Conservation (phyloP, 306 rosid species). For the Cucurbita moschata region DNA sequence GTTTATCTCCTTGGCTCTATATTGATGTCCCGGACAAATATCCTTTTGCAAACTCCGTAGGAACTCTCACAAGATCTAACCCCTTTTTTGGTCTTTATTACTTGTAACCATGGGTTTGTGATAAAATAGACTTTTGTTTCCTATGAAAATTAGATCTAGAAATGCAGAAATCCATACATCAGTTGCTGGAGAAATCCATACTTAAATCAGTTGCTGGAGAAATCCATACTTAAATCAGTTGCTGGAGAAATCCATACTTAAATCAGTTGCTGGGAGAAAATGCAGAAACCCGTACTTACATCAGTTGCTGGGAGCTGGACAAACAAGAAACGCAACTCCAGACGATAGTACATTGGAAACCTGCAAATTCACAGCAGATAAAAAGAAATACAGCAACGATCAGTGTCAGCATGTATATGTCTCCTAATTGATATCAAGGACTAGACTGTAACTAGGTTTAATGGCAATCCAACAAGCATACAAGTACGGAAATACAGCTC, state of each 20-base stretch:
- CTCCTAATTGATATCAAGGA: not conserved
- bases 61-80: not conserved
- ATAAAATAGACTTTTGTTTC: not conserved
- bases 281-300: slow-evolving; percentile 34
- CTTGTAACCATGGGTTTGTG: not conserved
- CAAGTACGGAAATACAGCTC: not conserved
- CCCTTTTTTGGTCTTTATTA: not conserved
- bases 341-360: slow-evolving; percentile 81
- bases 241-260: slow-evolving; percentile 43
- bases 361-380: slow-evolving; percentile 19
- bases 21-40: not conserved
- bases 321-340: slow-evolving; percentile 90
- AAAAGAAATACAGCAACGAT: not conserved
- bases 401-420: not conserved
- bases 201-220: slow-evolving; percentile 47
- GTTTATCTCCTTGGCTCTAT: too few species aligned
- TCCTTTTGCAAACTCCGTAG: not conserved
- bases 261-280: slow-evolving; percentile 16
- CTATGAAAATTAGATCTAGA: not conserved
- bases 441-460: not conserved
- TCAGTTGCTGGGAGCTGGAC: slow-evolving; percentile 76
- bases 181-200: slow-evolving; percentile 29
- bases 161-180: slow-evolving; percentile 34
- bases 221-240: slow-evolving; percentile 37
- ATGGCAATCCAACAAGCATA: not conserved